Percentiles rank a stretch among this genome's conserved stretches.
Evolutionary conservation across 2,329 filamentous ascomycete species (phyloP).

Genomic region (Knoxdaviesia capensis): DNA sequence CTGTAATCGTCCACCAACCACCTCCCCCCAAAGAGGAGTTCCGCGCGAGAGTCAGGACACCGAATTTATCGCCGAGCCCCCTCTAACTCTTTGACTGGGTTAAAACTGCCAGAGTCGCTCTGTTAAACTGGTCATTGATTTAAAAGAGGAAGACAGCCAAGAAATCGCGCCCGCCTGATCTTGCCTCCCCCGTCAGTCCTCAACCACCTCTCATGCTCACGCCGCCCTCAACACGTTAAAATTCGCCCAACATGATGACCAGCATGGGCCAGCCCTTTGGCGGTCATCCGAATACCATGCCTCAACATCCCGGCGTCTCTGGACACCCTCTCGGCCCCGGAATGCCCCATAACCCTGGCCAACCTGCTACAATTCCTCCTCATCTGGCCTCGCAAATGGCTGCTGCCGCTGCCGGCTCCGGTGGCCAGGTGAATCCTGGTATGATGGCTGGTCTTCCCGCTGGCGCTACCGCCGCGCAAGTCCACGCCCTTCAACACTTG

Average conservation of each 20-base stretch:
- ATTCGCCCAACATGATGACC: conserved; percentile 40
- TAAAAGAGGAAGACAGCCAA: no score
- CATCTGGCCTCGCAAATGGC: conserved; percentile 49
- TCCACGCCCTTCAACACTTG: conserved; percentile 53
- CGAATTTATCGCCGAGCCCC: no score
- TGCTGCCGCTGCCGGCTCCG: conserved; percentile 48
- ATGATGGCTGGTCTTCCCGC: conserved; percentile 64
- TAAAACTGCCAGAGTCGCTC: no score
- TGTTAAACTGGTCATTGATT: no score
- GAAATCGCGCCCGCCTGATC: no score
- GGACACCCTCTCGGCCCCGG: conserved; percentile 43
- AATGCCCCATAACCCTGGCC: conserved; percentile 48
- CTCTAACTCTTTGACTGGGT: no score
- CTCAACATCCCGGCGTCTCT: conserved; percentile 46
- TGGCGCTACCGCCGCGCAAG: conserved; percentile 38
- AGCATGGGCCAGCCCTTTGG: conserved; percentile 42
- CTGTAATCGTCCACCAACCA: no score
- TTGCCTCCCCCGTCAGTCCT: no score
- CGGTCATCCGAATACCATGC: conserved; percentile 53
- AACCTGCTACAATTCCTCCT: conserved; percentile 45
- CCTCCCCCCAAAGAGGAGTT: no score
- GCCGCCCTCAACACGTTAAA: no score
- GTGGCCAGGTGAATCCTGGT: conserved; percentile 51
- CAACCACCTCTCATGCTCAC: no score
- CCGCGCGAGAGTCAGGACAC: no score